These are phyloP conservation scores for Phytophthora citrophthora DNA, from an alignment of 352 stramenopile species.

Conservation along the genomic window DNA sequence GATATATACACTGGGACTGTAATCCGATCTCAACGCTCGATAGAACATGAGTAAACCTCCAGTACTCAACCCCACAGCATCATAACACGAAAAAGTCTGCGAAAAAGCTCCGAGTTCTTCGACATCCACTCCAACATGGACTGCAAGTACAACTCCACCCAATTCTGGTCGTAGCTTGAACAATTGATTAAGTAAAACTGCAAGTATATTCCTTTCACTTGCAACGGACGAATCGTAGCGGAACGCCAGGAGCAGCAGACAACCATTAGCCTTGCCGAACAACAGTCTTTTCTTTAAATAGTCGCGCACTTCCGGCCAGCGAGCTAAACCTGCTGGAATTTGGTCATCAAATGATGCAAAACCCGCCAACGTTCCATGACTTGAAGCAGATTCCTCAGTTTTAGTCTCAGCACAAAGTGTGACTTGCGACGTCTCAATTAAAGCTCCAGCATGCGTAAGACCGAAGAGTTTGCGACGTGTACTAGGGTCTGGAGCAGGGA, in stretches of 20 bases:
- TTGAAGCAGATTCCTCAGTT: background rate
- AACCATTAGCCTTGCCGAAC: constrained; percentile 57
- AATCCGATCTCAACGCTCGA: constrained; percentile 56
- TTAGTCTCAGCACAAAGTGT: constrained; percentile 47
- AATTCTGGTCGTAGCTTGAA: constrained; percentile 47
- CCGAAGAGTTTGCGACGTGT: constrained; percentile 67
- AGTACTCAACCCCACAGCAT: constrained; percentile 49
- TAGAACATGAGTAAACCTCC: constrained; percentile 69
- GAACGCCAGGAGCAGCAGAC: constrained; percentile 61
- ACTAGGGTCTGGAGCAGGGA: constrained; percentile 47
- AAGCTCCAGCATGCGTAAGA: constrained; percentile 54
- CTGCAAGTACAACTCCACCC: constrained; percentile 58
- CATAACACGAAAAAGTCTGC: constrained; percentile 65
- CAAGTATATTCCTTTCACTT: constrained; percentile 34
- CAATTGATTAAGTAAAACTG: constrained; percentile 42
- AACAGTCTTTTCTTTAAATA: constrained; percentile 70
- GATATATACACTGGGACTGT: constrained; percentile 46
- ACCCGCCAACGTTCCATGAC: constrained; percentile 33
- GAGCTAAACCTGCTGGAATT: constrained; percentile 45
- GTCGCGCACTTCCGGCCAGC: constrained; percentile 65
- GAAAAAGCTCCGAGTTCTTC: constrained; percentile 64
- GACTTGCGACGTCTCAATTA: constrained; percentile 69
- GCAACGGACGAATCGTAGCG: constrained; percentile 35
- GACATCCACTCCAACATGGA: constrained; percentile 56
- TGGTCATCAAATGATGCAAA: constrained; percentile 76